Evolutionary conservation across 1,284 basidiomycete species (phyloP).

Genomic region (Marasmius tenuissimus): DNA sequence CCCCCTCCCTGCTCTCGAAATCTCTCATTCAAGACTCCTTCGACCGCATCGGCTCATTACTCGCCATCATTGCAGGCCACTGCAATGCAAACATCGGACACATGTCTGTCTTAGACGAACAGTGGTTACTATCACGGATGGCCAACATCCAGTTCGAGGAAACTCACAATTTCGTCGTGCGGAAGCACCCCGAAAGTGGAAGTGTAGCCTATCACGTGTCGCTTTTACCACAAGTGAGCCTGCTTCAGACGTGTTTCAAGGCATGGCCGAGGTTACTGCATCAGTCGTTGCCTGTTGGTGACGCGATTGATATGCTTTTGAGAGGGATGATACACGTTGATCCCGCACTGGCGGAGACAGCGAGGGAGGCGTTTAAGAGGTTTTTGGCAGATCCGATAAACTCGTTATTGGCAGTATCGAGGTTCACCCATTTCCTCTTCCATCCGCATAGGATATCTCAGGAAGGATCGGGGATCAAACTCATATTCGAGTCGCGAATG

Average conservation of each 20-base stretch:
- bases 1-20: conserved; percentile 55
- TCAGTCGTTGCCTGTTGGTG: conserved; percentile 50
- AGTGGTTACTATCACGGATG: conserved; percentile 64
- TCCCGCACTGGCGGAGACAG: conserved; percentile 68
- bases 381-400: conserved; percentile 67
- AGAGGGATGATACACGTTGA: conserved; percentile 86
- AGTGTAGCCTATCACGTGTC: conserved; percentile 71
- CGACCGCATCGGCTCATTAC: conserved; percentile 61
- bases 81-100: conserved; percentile 72
- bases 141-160: conserved; percentile 62
- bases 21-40: conserved; percentile 79
- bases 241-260: conserved; percentile 81
- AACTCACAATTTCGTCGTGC: conserved; percentile 58
- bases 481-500: conserved; percentile 64
- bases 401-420: conserved; percentile 63
- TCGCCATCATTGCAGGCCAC: conserved; percentile 62
- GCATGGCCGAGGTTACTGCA: conserved; percentile 85
- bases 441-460: conserved; percentile 66
- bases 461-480: conserved; percentile 63
- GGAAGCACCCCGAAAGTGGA: conserved; percentile 67
- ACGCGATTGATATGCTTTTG: conserved; percentile 80
- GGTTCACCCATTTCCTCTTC: conserved; percentile 79
- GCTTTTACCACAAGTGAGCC: conserved; percentile 65
- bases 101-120: conserved; percentile 85
- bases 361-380: conserved; percentile 69